Conservation (phyloP, 768 basidiomycete genomes). For the Mycena rosella region DNA sequence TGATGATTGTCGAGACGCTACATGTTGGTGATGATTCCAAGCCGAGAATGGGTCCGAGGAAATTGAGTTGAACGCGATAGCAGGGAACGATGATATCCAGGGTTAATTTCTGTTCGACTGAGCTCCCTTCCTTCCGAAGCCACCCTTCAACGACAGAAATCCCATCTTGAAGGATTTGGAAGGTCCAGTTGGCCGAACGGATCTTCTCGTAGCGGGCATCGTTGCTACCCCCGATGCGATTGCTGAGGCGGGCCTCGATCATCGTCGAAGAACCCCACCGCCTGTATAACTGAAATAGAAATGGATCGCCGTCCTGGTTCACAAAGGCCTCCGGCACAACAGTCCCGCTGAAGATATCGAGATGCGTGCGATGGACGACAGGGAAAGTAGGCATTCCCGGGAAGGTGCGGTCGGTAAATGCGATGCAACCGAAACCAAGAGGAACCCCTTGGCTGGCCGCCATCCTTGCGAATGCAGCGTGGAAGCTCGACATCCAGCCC, state of each 20-base stretch:
- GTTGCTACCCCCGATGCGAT: constrained; percentile 59
- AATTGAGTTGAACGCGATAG: constrained; percentile 62
- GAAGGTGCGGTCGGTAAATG: constrained; percentile 67
- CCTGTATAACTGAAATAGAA: constrained; percentile 71
- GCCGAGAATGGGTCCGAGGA: constrained; percentile 59
- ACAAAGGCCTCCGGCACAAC: constrained; percentile 65
- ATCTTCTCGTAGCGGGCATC: constrained; percentile 63
- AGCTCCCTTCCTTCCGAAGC: constrained; percentile 2
- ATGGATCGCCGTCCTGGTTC: constrained; percentile 73
- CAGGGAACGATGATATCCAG: constrained; percentile 70
- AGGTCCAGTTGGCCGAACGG: constrained; percentile 62
- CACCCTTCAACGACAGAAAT: constrained; percentile 45
- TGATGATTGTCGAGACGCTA: constrained; percentile 68
- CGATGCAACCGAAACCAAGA: constrained; percentile 67
- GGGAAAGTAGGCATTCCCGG: constrained; percentile 76
- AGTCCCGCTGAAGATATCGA: constrained; percentile 65
- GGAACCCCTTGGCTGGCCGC: constrained; percentile 47
- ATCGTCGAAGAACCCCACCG: constrained; percentile 65
- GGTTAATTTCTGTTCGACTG: constrained; percentile 53
- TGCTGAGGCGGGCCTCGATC: constrained; percentile 57
- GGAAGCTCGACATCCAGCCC: constrained; percentile 63
- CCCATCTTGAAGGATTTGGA: constrained; percentile 58
- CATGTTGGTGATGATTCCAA: constrained; percentile 58
- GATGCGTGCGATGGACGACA: constrained; percentile 65
- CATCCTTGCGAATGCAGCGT: constrained; percentile 53